Evolutionary conservation across 2,329 filamentous ascomycete species (phyloP).

Genomic region (Diplodia intermedia): DNA sequence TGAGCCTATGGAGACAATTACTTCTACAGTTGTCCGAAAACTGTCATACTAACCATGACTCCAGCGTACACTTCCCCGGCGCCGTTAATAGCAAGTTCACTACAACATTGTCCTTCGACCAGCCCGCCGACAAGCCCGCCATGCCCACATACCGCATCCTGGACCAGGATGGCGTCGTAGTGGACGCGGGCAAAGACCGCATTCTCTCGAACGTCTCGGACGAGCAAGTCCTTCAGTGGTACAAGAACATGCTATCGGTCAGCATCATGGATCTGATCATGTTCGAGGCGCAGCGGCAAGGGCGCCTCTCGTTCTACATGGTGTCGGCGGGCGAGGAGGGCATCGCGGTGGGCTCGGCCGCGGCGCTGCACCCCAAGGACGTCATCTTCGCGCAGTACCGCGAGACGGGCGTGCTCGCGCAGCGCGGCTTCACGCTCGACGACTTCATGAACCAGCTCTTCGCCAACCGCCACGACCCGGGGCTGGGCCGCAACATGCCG

Average conservation of each 20-base stretch:
- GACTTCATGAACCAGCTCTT: slow-evolving; percentile 98
- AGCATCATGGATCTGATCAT: slow-evolving; percentile 96
- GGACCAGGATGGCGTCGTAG: slow-evolving; percentile 83
- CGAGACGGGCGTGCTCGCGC: slow-evolving; percentile 88
- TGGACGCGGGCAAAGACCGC: slow-evolving; percentile 81
- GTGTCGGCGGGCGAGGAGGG: slow-evolving; percentile 93
- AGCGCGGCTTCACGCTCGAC: slow-evolving; percentile 83
- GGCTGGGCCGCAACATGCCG: slow-evolving; percentile 92
- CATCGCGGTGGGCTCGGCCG: slow-evolving; percentile 86
- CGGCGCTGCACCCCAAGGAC: slow-evolving; percentile 81
- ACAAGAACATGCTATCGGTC: slow-evolving; percentile 71
- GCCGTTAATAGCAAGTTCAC: slow-evolving; percentile 95
- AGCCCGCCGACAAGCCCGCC: slow-evolving; percentile 73
- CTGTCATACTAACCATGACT: slow-evolving; percentile 9
- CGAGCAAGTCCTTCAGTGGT: slow-evolving; percentile 66
- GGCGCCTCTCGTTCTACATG: slow-evolving; percentile 97
- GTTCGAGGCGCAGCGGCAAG: slow-evolving; percentile 96
- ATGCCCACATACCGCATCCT: slow-evolving; percentile 92
- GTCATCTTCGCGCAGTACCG: slow-evolving; percentile 95
- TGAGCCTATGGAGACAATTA: slow-evolving; percentile 47
- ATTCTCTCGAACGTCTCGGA: slow-evolving; percentile 69
- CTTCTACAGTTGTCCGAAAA: neutral
- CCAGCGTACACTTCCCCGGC: slow-evolving; percentile 79
- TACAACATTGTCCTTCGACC: slow-evolving; percentile 76
- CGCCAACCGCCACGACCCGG: slow-evolving; percentile 80